phyloP scores from a whole-genome alignment of 192 early-diverging fungal species.

The Coemansia sp. region DNA sequence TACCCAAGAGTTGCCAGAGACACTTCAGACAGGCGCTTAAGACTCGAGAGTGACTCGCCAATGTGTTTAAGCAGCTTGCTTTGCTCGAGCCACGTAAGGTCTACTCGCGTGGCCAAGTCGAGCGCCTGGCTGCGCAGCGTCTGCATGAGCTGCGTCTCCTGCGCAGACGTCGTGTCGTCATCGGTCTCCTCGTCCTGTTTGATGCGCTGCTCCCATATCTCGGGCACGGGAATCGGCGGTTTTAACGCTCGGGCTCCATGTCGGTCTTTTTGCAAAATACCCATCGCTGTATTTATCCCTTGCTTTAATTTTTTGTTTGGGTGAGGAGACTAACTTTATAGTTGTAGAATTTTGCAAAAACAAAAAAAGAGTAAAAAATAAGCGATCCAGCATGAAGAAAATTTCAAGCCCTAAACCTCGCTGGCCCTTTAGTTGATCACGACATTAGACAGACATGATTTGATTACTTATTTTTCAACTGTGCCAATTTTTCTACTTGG shows the following conservation, averaged over 20 bases:
- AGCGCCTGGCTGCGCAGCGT: background rate
- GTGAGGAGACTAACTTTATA: too few relatives aligned
- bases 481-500: too few relatives aligned
- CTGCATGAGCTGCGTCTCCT: slow-evolving; percentile 21
- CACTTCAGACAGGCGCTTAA: slow-evolving; percentile 14
- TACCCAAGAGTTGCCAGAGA: slow-evolving; percentile 20
- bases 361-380: too few relatives aligned
- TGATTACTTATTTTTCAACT: background rate
- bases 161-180: background rate
- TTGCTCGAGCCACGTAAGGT: slow-evolving; percentile 43
- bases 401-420: too few relatives aligned
- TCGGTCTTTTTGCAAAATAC: slow-evolving; percentile 38
- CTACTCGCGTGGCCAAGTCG: slow-evolving; percentile 7
- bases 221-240: slow-evolving; percentile 43
- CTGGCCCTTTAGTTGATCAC: too few relatives aligned
- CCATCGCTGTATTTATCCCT: slow-evolving; percentile 18
- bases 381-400: too few relatives aligned
- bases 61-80: slow-evolving; percentile 32
- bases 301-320: too few relatives aligned
- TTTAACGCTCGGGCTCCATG: slow-evolving; percentile 32
- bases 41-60: slow-evolving; percentile 11
- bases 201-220: slow-evolving; percentile 37
- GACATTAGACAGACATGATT: background rate
- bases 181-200: background rate
- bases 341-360: too few relatives aligned